A percentile compares a stretch with the other conserved stretches of the same genome.
Conservation (phyloP, 257 asterid genomes). For the Solanum medicagineum region DNA sequence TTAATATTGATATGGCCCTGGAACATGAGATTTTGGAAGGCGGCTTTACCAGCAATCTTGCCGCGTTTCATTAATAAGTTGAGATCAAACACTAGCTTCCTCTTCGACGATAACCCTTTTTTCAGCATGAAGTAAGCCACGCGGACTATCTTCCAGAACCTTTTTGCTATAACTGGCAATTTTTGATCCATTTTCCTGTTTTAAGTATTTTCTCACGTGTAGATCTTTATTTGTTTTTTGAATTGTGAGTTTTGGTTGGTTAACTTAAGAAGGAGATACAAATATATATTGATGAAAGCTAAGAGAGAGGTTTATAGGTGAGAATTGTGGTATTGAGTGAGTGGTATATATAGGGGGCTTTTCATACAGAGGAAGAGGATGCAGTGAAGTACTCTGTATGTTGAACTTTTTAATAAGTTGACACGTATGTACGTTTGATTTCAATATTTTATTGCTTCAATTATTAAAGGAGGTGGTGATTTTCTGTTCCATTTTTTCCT, state of each 20-base stretch:
- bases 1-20: not conserved
- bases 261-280: not conserved
- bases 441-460: not conserved
- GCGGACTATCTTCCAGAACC: not conserved
- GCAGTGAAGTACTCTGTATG: not conserved
- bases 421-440: not conserved
- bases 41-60: conserved; percentile 33
- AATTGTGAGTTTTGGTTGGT: not conserved
- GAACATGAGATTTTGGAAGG: conserved; percentile 1
- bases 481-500: not conserved
- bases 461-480: not conserved
- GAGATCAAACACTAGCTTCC: conserved; percentile 16
- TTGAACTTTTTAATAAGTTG: not conserved
- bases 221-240: not conserved
- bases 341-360: not conserved
- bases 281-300: not conserved
- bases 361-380: not conserved
- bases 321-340: not conserved
- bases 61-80: conserved; percentile 31
- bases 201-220: not conserved
- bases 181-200: not conserved
- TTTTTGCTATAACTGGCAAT: conserved; percentile 12
- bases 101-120: conserved; percentile 28
- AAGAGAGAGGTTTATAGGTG: not conserved
- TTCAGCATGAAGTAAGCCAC: conserved; percentile 11